phyloP scores from a whole-genome alignment of 2,329 filamentous ascomycete genomes.

The Gnomoniopsis smithogilvyi region DNA sequence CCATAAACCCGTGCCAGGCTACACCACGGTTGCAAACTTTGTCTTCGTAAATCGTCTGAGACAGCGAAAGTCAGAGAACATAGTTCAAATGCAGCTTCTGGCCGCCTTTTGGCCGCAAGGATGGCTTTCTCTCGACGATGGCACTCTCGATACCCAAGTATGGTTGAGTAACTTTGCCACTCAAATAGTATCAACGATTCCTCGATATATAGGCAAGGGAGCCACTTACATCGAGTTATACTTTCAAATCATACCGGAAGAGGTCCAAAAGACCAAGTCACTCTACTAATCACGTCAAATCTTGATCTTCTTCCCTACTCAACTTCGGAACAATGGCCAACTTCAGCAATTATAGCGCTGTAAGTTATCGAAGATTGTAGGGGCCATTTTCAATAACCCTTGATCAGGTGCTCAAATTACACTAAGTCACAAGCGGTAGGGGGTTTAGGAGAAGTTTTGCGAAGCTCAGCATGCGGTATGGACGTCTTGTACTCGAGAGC shows the following conservation, averaged over 20 bases:
- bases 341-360: slow-evolving; percentile 11
- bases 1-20: slow-evolving; percentile 13
- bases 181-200: slow-evolving; percentile 19
- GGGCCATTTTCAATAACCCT: slow-evolving; percentile 30
- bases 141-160: slow-evolving; percentile 27
- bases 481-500: slow-evolving; percentile 26
- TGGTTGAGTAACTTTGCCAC: slow-evolving; percentile 32
- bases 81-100: slow-evolving; percentile 27
- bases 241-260: slow-evolving; percentile 21
- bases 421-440: slow-evolving; percentile 22
- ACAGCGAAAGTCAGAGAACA: slow-evolving; percentile 32
- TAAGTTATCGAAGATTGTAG: slow-evolving; percentile 24
- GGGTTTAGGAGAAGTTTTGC: slow-evolving; percentile 24
- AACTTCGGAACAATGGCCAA: slow-evolving; percentile 6
- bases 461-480: slow-evolving; percentile 26
- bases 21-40: slow-evolving; percentile 22
- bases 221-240: slow-evolving; percentile 20
- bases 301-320: slow-evolving; percentile 21
- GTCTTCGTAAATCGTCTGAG: slow-evolving; percentile 39
- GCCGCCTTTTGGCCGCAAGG: slow-evolving; percentile 30
- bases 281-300: slow-evolving; percentile 23
- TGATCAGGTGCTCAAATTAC: slow-evolving; percentile 24
- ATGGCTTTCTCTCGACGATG: slow-evolving; percentile 31
- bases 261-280: slow-evolving; percentile 25
- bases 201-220: no score